Evolutionary conservation across 2,329 filamentous ascomycete genomes (phyloP), one percentile per base, ranked within the genome.

Genomic region (Xylariaceae sp.): DNA sequence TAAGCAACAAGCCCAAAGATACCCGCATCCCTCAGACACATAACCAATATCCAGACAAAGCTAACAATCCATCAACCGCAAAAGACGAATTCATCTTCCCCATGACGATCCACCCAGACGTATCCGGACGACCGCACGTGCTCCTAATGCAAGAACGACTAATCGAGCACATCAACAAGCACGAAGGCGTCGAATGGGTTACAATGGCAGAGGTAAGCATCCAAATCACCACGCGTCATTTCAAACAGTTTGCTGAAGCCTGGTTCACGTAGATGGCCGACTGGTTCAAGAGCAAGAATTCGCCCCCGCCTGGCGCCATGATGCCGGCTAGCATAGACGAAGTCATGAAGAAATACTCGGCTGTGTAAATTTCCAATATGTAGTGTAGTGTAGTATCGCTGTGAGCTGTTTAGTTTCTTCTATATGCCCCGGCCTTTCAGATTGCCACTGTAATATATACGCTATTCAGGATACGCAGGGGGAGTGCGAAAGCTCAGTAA

Each of bases 91-190:
- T 89, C 58, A 79, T 89, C 47, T 90, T 90, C 62, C 86, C 87
- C 0, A 86, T 90, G 70, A 90, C 86, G 0, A 85, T 89, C 32
- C 87, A 91, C 67, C 87, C 87, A 0, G 87, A 91, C 63, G 84
- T 87, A 0, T 84, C 80, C 2, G 87, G 87, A 0, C 76, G 85
- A 15, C 87, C 87, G 0, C 87, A 57, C 7, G 54, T 55, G 19
- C 36, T 59, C 29, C 47, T 53, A 2, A 59, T 55, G 57, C 54
- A 54, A 32, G 54, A 59, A 21, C 54, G 56, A 6, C 45, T 64
- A 22, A 61, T 64, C 16, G 59, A 64, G 32, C 57, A 64, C 45
- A 87, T 89, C 42, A 64, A 62, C 42, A 63, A 62, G 46, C 61
- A 64, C 30, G 62, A 63, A 41, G 59, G 62, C 2, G 57, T 63